Percentiles rank a stretch among this genome's conserved stretches.
phyloP scores from a whole-genome alignment of 192 early-diverging fungal genomes.

The Oehlia diaphana region DNA sequence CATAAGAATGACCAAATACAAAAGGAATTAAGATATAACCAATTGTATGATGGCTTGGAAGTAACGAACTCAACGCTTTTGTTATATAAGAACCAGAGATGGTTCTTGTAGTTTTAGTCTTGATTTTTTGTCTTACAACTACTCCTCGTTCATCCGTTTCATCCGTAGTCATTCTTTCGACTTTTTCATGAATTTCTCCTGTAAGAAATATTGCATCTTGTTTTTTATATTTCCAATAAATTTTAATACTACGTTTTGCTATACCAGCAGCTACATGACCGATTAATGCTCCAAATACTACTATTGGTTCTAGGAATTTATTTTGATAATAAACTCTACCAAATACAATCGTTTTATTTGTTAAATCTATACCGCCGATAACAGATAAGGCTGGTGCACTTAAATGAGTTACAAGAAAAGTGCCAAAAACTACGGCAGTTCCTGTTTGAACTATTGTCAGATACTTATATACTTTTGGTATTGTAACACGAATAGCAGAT shows the following conservation, averaged over 20 bases:
- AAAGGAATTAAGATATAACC: constrained; percentile 40
- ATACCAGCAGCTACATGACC: constrained; percentile 37
- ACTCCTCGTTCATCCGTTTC: constrained; percentile 21
- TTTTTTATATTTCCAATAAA: constrained; percentile 37
- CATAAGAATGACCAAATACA: constrained; percentile 31
- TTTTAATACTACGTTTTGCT: constrained; percentile 31
- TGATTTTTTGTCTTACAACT: constrained; percentile 22
- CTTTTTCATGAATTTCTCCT: constrained; percentile 21
- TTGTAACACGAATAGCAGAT: neutral
- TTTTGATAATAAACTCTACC: constrained; percentile 51
- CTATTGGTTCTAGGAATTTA: constrained; percentile 35
- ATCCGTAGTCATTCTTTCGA: constrained; percentile 20
- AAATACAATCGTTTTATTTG: constrained; percentile 43
- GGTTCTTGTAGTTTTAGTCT: constrained; percentile 34
- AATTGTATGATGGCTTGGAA: constrained; percentile 36
- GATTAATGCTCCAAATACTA: constrained; percentile 40
- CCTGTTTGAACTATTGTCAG: constrained; percentile 29
- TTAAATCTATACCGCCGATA: constrained; percentile 41
- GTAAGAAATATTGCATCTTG: constrained; percentile 16
- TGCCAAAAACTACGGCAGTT: constrained; percentile 35
- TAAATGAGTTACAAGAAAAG: constrained; percentile 40
- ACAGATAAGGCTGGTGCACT: constrained; percentile 33
- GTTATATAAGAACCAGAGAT: constrained; percentile 20
- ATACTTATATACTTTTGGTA: constrained; percentile 5
- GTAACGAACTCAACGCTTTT: constrained; percentile 5